Percentiles rank a stretch among this genome's conserved stretches.
Conservation (phyloP, 257 asterid genomes). For the Solanum acaule region DNA sequence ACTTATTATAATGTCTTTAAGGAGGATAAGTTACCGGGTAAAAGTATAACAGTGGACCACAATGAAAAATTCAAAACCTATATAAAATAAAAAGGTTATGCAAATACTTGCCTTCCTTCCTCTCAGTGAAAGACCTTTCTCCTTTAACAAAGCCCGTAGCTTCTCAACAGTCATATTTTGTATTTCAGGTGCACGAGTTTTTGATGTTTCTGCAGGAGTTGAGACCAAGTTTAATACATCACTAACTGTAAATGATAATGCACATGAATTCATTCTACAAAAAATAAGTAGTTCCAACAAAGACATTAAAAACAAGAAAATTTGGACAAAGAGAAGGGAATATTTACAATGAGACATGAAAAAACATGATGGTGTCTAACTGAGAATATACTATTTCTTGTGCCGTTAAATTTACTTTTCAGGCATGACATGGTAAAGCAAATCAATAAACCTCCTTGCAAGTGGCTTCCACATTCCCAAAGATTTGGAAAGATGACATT, state of each 20-base stretch:
- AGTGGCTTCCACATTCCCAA: not conserved
- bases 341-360: not conserved
- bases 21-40: not conserved
- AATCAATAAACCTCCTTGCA: not conserved
- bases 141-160: slow-evolving; percentile 58
- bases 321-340: not conserved
- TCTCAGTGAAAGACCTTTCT: slow-evolving; percentile 53
- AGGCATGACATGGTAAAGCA: not conserved
- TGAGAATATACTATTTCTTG: not conserved
- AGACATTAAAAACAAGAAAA: not conserved
- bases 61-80: not conserved
- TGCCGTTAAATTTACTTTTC: not conserved
- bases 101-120: slow-evolving; percentile 65
- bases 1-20: not conserved
- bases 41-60: not conserved
- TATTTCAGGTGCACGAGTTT: slow-evolving; percentile 23
- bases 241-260: not conserved
- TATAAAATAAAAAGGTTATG: not conserved
- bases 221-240: not conserved
- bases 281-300: not conserved
- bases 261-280: not conserved
- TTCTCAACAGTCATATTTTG: slow-evolving; percentile 63
- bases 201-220: slow-evolving; percentile 23
- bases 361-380: not conserved
- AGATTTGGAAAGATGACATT: not conserved